Conservation (phyloP, 2,329 filamentous ascomycete species). For the Penicillium sp. region DNA sequence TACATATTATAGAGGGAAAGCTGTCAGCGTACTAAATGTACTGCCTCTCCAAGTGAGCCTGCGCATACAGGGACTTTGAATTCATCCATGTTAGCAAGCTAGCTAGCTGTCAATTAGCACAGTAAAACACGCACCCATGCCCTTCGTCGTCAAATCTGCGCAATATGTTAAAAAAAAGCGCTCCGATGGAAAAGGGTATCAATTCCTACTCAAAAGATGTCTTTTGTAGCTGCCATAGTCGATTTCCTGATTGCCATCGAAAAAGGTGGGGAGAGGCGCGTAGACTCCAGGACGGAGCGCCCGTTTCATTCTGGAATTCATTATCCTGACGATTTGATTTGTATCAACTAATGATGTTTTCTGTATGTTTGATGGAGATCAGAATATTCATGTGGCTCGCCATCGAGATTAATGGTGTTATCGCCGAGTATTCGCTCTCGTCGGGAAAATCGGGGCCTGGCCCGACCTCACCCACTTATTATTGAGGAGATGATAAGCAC, state of each 20-base stretch:
- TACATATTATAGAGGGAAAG: no score
- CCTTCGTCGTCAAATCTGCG: slow-evolving; percentile 3
- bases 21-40: slow-evolving; percentile 18
- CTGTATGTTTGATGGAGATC: no score
- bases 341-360: no score
- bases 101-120: no score
- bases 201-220: slow-evolving; percentile 19
- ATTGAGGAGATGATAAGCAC: slow-evolving; percentile 16
- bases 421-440: not conserved
- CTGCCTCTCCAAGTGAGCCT: slow-evolving; percentile 22
- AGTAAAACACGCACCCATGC: slow-evolving; percentile 1
- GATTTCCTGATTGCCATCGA: slow-evolving; percentile 20
- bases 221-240: slow-evolving; percentile 21
- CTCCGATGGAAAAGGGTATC: no score
- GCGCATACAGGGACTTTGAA: slow-evolving; percentile 24
- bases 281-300: slow-evolving; percentile 17
- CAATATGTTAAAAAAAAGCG: no score
- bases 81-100: not conserved
- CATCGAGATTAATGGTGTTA: no score
- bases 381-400: no score
- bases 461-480: no score
- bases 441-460: slow-evolving; percentile 1
- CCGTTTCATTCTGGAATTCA: slow-evolving; percentile 5
- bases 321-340: no score
- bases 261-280: slow-evolving; percentile 18